These are phyloP conservation scores for Mariannaea elegans DNA, from an alignment of 2,329 filamentous ascomycete genomes.

Conservation along the genomic window DNA sequence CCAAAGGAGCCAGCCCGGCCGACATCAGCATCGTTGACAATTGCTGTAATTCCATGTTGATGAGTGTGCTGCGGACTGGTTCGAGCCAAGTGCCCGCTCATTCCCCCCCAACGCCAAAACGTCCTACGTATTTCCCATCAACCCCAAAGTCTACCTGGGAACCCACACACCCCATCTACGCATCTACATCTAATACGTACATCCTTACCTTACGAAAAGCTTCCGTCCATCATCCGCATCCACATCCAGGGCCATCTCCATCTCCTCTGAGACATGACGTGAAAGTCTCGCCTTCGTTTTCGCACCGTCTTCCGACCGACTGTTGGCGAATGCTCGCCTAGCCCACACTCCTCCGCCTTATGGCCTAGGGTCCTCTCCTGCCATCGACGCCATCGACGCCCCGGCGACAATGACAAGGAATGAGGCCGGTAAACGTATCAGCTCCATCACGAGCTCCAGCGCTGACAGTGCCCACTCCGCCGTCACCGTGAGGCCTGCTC, in stretches of 20 bases:
- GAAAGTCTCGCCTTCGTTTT: conserved; percentile 38
- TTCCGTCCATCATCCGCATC: neutral
- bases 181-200: conserved; percentile 2
- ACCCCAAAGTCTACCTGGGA: conserved; percentile 3
- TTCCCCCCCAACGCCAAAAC: conserved; percentile 9
- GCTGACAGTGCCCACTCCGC: conserved; percentile 73
- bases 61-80: conserved; percentile 9
- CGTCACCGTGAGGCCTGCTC: conserved; percentile 67
- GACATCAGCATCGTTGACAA: conserved; percentile 28
- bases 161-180: conserved; percentile 6
- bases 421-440: conserved; percentile 69
- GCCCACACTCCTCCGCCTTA: conserved; percentile 36
- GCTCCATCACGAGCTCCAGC: conserved; percentile 54
- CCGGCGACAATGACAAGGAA: conserved; percentile 72
- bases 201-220: neutral
- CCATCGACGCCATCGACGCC: conserved; percentile 43
- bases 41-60: conserved; percentile 32
- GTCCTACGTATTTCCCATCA: conserved; percentile 15
- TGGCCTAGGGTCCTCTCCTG: conserved; percentile 42
- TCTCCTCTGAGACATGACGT: conserved; percentile 43
- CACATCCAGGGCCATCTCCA: conserved; percentile 27
- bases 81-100: conserved; percentile 14
- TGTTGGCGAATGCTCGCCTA: conserved; percentile 31
- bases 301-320: conserved; percentile 23
- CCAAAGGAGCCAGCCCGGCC: conserved; percentile 23